Evolutionary conservation across 1,139 yeast genomes (phyloP), one percentile per base, ranked within the genome.

Genomic region (Debaryomycetaceae sp.): DNA sequence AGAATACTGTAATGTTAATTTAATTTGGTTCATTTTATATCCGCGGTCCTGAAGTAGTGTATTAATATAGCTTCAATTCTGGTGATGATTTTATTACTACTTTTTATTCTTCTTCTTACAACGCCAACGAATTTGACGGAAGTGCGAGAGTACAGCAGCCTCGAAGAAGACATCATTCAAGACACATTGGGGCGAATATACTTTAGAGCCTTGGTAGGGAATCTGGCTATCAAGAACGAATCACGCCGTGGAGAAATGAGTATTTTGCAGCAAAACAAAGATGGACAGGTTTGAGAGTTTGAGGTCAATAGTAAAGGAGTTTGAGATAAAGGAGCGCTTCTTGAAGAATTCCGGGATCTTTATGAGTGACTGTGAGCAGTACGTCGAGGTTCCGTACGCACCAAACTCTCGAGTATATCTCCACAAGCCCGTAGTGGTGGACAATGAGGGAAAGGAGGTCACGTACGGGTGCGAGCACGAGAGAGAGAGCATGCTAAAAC

Each of bases 231-330:
- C 20, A 17, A 17, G 20, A 4, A 17, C 20, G 20, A 17, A 17
- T 17, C 20, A 17, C 20, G 20, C 20, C 20, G 20, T 17, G 4
- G 20, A 17, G 20, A 17, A 17, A 17, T 17, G 20, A 17, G 20
- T 17, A 17, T 36, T 39, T 36, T 35, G 20, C 29, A 40, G 20
- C 29, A 24, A 33, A 29, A 35, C 42, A 38, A n/a, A 17, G 14
- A 61, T 60, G 65, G 62, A 59, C 13, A 39, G 49, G 17, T 51
- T 63, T 23, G 59, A 59, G 40, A 46, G 63, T 4, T 45, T 67
- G 37, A 53, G 53, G 33, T 51, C 55, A 6, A 53, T 65, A 1
- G 48, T 57, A 3, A 52, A 54, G 4, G 58, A 57, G 39, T 51
- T 58, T 40, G 41, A 50, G 3, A 49, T 66, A 2, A 61, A 57